Percentiles rank a stretch among this genome's conserved stretches.
These are phyloP conservation scores for Cytospora schulzeri DNA, from an alignment of 2,329 filamentous ascomycete species.

Conservation along the genomic window DNA sequence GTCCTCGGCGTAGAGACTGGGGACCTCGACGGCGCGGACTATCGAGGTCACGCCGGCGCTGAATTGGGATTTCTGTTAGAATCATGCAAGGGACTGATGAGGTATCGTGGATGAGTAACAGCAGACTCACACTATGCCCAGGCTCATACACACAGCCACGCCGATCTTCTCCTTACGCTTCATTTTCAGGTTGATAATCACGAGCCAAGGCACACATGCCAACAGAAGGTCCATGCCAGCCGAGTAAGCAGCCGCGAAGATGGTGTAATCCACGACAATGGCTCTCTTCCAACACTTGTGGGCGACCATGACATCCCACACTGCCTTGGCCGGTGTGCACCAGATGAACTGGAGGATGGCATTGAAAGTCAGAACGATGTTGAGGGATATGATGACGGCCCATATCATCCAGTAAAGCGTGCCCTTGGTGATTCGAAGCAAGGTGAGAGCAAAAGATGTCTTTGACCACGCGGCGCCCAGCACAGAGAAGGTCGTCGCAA, in stretches of 20 bases:
- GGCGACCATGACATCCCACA: conserved; percentile 32
- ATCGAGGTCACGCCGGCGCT: conserved; percentile 39
- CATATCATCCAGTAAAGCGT: conserved; percentile 33
- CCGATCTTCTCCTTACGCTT: conserved; percentile 44
- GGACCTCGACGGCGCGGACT: conserved; percentile 26
- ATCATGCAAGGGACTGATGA: no score
- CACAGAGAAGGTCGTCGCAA: conserved; percentile 32
- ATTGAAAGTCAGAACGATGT: conserved; percentile 32
- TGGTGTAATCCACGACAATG: conserved; percentile 37
- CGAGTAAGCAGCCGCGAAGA: conserved; percentile 39
- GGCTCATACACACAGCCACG: conserved; percentile 45
- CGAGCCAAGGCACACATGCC: conserved; percentile 44
- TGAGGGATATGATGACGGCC: conserved; percentile 37
- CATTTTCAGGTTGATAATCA: conserved; percentile 45
- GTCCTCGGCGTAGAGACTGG: conserved; percentile 14
- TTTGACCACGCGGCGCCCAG: conserved; percentile 38
- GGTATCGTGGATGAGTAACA: neutral
- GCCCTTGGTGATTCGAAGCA: conserved; percentile 36
- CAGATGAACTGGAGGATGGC: conserved; percentile 36
- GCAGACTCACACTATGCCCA: conserved; percentile 43
- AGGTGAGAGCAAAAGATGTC: conserved; percentile 39
- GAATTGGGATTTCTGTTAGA: no score
- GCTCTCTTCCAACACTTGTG: conserved; percentile 38
- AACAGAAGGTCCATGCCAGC: conserved; percentile 44
- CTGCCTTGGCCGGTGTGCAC: conserved; percentile 37